These are phyloP conservation scores for Bromus sterilis DNA, from an alignment of 176 grass and related monocot genomes.

Conservation along the genomic window DNA sequence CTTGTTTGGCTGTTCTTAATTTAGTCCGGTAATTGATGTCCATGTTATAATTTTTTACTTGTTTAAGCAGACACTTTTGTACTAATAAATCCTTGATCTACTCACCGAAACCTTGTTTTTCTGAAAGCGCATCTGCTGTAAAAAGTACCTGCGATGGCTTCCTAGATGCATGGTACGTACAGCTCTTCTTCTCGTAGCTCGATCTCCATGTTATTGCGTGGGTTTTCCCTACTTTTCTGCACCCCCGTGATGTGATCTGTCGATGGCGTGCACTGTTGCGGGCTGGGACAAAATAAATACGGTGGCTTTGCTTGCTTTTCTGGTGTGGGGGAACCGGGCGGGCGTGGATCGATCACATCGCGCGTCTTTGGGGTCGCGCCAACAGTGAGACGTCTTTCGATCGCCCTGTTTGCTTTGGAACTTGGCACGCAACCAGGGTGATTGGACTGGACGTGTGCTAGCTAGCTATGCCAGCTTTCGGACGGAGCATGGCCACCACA, in stretches of 20 bases:
- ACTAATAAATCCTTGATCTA: constrained; percentile 27
- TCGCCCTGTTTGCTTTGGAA: constrained; percentile 48
- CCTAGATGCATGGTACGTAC: not conserved
- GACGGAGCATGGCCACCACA: not conserved
- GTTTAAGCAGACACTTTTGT: not conserved
- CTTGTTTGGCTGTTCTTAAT: not conserved
- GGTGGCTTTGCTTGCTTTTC: constrained; percentile 12
- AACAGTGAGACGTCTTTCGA: constrained; percentile 40
- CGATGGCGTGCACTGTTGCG: constrained; percentile 8
- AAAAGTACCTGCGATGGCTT: not conserved
- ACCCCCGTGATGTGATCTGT: not conserved
- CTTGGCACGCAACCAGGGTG: constrained; percentile 30
- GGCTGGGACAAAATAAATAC: constrained; percentile 19
- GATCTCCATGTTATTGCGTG: not conserved
- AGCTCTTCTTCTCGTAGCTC: not conserved
- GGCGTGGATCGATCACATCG: constrained; percentile 14
- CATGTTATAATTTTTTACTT: constrained; percentile 14
- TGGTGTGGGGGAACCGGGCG: not conserved
- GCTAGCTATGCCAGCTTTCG: not conserved
- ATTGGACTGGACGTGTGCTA: constrained; percentile 43
- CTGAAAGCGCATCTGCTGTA: constrained; percentile 7
- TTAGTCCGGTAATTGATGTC: not conserved
- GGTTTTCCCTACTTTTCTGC: not conserved
- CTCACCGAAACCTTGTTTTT: constrained; percentile 19
- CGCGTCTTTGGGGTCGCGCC: constrained; percentile 24